Conservation (phyloP, 192 early-diverging fungal genomes). For the Phycomyces blakesleeanus region DNA sequence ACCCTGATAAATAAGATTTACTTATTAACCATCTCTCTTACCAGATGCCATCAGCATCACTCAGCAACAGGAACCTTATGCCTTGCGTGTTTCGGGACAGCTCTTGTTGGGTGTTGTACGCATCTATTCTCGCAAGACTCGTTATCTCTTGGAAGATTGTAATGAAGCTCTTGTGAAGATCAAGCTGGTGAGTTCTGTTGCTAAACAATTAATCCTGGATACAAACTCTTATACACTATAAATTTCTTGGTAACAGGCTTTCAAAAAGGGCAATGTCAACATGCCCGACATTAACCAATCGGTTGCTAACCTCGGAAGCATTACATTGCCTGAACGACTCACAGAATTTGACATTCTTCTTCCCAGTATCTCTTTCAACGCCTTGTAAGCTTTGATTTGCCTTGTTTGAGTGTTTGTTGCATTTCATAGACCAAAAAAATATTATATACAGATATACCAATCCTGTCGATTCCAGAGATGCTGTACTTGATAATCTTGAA, state of each 20-base stretch:
- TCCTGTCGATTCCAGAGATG: background rate
- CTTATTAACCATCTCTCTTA: background rate
- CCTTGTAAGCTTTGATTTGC: conserved; percentile 3
- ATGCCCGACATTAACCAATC: conserved; percentile 66
- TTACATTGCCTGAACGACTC: conserved; percentile 83
- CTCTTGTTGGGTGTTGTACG: conserved; percentile 90
- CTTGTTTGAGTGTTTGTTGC: background rate
- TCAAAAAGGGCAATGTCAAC: conserved; percentile 78
- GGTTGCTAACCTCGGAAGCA: conserved; percentile 70
- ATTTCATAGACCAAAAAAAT: background rate
- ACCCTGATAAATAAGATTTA: too few species aligned
- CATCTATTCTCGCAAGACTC: conserved; percentile 95
- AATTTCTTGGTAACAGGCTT: conserved; percentile 57
- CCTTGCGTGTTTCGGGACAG: conserved; percentile 93
- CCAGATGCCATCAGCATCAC: conserved; percentile 76
- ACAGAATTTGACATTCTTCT: conserved; percentile 92
- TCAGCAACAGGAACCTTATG: conserved; percentile 78
- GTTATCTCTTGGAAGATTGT: conserved; percentile 96
- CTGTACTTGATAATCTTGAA: conserved; percentile 15
- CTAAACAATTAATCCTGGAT: background rate
- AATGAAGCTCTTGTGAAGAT: conserved; percentile 93
- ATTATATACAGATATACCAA: background rate
- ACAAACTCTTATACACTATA: background rate
- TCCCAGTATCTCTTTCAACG: conserved; percentile 60
- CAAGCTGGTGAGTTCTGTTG: conserved; percentile 68